A percentile compares a stretch with the other conserved stretches of the same genome.
phyloP scores from a whole-genome alignment of 352 stramenopile genomes.

The Globisporangium middletonii region DNA sequence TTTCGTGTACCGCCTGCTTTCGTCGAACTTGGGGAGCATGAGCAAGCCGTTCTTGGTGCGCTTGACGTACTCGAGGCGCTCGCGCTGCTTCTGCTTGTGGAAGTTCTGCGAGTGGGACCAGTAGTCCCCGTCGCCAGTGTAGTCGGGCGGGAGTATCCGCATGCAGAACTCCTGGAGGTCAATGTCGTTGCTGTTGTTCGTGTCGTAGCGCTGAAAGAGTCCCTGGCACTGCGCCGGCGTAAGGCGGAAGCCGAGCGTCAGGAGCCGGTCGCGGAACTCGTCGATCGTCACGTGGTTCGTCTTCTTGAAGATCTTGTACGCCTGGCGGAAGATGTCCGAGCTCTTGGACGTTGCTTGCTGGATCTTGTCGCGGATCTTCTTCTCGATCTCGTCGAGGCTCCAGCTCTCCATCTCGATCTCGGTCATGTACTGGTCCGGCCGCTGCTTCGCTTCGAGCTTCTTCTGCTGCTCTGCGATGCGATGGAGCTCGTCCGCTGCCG shows the following conservation, averaged over 20 bases:
- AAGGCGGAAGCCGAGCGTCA: slow-evolving; percentile 65
- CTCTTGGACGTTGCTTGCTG: slow-evolving; percentile 68
- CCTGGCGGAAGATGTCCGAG: slow-evolving; percentile 76
- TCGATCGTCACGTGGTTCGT: slow-evolving; percentile 60
- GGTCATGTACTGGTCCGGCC: slow-evolving; percentile 64
- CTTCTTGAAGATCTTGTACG: slow-evolving; percentile 82
- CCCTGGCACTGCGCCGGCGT: slow-evolving; percentile 54
- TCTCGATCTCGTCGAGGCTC: slow-evolving; percentile 74
- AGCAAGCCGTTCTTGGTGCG: slow-evolving; percentile 58
- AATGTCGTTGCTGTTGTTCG: slow-evolving; percentile 69
- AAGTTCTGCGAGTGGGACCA: slow-evolving; percentile 68
- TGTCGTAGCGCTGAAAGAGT: slow-evolving; percentile 71
- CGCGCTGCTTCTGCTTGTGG: slow-evolving; percentile 32
- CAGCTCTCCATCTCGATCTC: slow-evolving; percentile 75
- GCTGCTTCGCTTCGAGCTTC: slow-evolving; percentile 36
- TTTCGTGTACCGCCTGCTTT: slow-evolving; percentile 44
- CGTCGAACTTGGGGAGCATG: slow-evolving; percentile 55
- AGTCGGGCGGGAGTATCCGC: slow-evolving; percentile 70
- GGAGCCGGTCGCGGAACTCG: slow-evolving; percentile 63
- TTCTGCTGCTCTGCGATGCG: slow-evolving; percentile 46
- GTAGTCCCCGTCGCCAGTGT: slow-evolving; percentile 70
- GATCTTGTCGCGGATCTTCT: slow-evolving; percentile 77
- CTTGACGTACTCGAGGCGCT: slow-evolving; percentile 58
- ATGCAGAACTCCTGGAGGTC: slow-evolving; percentile 82
- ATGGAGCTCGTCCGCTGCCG: slow-evolving; percentile 67